phyloP scores from a whole-genome alignment of 2,329 filamentous ascomycete species.

The Samsoniella hepiali region DNA sequence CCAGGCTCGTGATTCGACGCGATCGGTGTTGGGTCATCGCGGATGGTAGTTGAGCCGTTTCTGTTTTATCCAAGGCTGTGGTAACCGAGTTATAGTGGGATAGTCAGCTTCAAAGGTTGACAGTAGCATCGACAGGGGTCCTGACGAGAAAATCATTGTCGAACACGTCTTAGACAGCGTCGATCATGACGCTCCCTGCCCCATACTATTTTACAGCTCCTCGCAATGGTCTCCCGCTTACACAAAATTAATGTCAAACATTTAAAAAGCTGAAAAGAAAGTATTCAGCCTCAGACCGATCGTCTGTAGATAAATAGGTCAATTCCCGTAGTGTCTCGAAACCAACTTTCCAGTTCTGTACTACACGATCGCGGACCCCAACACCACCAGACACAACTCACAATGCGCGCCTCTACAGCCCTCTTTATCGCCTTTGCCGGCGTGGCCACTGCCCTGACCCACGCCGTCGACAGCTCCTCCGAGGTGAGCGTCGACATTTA shows the following conservation, averaged over 20 bases:
- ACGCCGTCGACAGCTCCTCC: slow-evolving; percentile 17
- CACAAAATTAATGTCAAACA: neutral
- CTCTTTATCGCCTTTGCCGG: neutral
- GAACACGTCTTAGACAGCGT: neutral
- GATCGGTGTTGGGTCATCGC: neutral
- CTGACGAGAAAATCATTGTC: neutral
- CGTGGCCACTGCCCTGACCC: slow-evolving; percentile 9
- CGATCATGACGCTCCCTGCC: slow-evolving; percentile 3
- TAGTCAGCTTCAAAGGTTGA: neutral
- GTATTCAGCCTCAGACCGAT: neutral
- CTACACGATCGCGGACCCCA: neutral
- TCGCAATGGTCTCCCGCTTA: slow-evolving; percentile 2
- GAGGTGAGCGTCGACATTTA: slow-evolving; percentile 5
- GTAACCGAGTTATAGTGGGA: neutral
- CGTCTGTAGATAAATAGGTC: neutral
- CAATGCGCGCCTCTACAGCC: neutral
- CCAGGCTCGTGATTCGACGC: neutral
- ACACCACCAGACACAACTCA: neutral
- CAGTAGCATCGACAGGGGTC: neutral
- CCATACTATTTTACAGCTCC: slow-evolving; percentile 1
- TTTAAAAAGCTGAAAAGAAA: neutral
- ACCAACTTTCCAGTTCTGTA: neutral
- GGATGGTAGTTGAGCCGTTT: neutral
- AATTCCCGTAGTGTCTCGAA: too few relatives aligned
- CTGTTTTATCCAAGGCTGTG: neutral